Percentiles rank a stretch among this genome's conserved stretches.
Evolutionary conservation across 768 basidiomycete species (phyloP).

Genomic region (Pisolithus tinctorius): DNA sequence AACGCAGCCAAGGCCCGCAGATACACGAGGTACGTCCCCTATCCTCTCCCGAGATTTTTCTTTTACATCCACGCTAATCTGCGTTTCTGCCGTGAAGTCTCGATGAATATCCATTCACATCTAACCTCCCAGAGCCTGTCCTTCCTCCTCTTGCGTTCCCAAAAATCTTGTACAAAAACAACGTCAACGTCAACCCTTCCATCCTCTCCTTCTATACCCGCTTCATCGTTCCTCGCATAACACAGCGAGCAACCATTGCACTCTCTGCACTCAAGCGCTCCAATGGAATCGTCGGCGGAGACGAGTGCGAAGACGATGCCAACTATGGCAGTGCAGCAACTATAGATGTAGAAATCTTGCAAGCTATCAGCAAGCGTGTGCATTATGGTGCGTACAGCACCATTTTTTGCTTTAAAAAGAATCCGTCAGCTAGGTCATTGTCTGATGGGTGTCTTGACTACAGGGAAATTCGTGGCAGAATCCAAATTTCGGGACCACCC

Average conservation of each 20-base stretch:
- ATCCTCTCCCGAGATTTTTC: not conserved
- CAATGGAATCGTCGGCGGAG: slow-evolving; percentile 57
- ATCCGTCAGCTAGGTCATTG: not conserved
- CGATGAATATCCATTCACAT: slow-evolving; percentile 95
- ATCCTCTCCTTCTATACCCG: slow-evolving; percentile 88
- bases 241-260: slow-evolving; percentile 59
- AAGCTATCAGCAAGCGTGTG: slow-evolving; percentile 95
- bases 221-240: slow-evolving; percentile 85
- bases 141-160: slow-evolving; percentile 71
- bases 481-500: slow-evolving; percentile 90
- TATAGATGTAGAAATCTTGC: slow-evolving; percentile 93
- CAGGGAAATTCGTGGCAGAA: slow-evolving; percentile 98
- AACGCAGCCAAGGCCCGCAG: slow-evolving; percentile 84
- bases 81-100: slow-evolving; percentile 48
- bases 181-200: slow-evolving; percentile 78
- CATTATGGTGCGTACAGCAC: slow-evolving; percentile 72
- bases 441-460: not conserved
- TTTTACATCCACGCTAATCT: not conserved
- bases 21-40: slow-evolving; percentile 71
- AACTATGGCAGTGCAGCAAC: slow-evolving; percentile 97
- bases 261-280: slow-evolving; percentile 62
- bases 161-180: slow-evolving; percentile 68
- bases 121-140: slow-evolving; percentile 74
- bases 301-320: slow-evolving; percentile 84
- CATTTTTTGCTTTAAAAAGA: not conserved